Evolutionary conservation across 371 early-diverging fungal genomes (phyloP), one percentile per base, ranked within the genome.

Genomic region (Rhizopus microsporus): DNA sequence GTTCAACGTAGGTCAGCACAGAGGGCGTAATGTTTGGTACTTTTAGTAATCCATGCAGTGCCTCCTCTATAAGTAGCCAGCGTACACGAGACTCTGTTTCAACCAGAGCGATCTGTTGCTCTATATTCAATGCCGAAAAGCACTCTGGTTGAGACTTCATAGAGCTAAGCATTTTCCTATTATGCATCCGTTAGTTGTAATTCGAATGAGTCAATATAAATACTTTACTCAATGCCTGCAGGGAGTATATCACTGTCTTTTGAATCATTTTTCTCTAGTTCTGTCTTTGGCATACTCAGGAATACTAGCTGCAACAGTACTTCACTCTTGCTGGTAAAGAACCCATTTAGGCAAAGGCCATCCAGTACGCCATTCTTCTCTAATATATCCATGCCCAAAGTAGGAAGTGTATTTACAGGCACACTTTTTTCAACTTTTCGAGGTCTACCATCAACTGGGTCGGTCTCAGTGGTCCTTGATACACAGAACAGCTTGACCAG

Each of bases 21-120:
- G 82, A 67, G 8, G 69, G 56, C 0, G 80, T 78, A 6, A 87
- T 72, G 4, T 69, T 75, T 0, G 72, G 60, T 38, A 79, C 61
- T 37, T 78, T 78, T 46, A 92, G 60, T 17, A 92, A 63, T 0
- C 84, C 83, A 60, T 89, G 85, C 55, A 92, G 81, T 4, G 88
- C 82, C 68, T 90, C 90, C 66, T 89, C 88, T 58, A 84, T 84
- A 12, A 90, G 65, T 0, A 90, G 57, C 81, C 80, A 80, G 10
- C 83, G 80, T 4, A 92, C 65, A 1, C 81, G 69, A 1, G 79
- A 65, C 42, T 82, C 78, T 5, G 83, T 85, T 34, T 84, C 86
- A 1, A 75, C 74, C n/a, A 92, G 61, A 1, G 84, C 88, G 39
- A 77, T 75, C 31, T 75, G 73, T 50, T 89, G 86, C n/a, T 80